Conservation (phyloP, 495 filamentous ascomycete species). For the Usnea hakonensis region DNA sequence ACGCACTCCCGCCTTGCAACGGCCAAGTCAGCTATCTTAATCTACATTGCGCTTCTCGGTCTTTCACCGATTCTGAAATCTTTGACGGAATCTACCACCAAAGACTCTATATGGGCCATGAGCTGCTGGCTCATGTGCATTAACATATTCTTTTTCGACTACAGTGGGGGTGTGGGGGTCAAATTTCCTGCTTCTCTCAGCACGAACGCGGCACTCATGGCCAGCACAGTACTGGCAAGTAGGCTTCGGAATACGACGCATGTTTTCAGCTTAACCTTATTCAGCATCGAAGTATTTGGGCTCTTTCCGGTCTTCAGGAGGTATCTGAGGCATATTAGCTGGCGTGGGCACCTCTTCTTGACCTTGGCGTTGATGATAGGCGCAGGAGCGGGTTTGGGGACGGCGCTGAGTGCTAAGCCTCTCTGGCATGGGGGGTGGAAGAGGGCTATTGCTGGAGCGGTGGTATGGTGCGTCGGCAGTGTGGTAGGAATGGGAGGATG, state of each 20-base stretch:
- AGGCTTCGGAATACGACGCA: constrained; percentile 81
- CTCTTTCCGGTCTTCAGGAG: constrained; percentile 92
- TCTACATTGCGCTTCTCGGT: constrained; percentile 84
- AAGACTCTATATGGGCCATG: constrained; percentile 94
- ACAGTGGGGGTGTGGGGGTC: constrained; percentile 57
- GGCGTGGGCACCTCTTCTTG: constrained; percentile 71
- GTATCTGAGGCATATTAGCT: constrained; percentile 73
- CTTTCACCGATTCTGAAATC: constrained; percentile 92
- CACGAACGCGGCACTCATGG: constrained; percentile 93
- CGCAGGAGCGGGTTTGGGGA: constrained; percentile 69
- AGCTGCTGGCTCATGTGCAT: constrained; percentile 86
- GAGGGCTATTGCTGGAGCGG: constrained; percentile 59
- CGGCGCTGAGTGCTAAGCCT: constrained; percentile 49
- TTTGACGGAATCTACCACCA: constrained; percentile 79
- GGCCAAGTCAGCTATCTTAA: constrained; percentile 84
- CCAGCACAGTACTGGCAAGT: constrained; percentile 83
- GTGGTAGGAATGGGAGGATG: constrained; percentile 82
- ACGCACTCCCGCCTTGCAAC: constrained; percentile 62
- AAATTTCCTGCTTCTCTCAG: constrained; percentile 81
- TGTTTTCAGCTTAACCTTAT: constrained; percentile 90
- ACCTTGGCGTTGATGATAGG: constrained; percentile 73
- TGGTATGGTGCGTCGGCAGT: constrained; percentile 63
- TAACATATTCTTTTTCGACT: constrained; percentile 97
- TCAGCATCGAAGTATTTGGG: constrained; percentile 94
- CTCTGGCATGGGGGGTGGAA: constrained; percentile 58